Percentiles rank a stretch among this genome's conserved stretches.
Conservation (phyloP, 164 flowering plant species). For the Aristolochia californica region DNA sequence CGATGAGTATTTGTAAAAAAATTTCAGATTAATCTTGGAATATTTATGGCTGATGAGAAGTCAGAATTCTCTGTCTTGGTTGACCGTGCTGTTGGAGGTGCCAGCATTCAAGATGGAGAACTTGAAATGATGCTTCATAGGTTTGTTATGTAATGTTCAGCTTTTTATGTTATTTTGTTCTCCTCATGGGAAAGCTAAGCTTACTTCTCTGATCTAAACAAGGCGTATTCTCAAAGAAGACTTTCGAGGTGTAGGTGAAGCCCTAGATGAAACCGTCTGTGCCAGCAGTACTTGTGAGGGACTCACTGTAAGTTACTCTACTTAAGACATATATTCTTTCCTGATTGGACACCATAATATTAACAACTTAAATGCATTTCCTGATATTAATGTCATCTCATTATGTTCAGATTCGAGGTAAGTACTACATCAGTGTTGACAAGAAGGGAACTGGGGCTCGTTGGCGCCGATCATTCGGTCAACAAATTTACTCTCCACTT, state of each 20-base stretch:
- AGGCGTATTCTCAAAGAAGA: slow-evolving; percentile 64
- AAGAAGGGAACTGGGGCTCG: slow-evolving; percentile 46
- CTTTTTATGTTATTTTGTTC: slow-evolving; percentile 2
- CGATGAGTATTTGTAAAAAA: background rate
- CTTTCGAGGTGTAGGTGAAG: slow-evolving; percentile 59
- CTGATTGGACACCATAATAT: background rate
- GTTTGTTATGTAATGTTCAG: slow-evolving; percentile 15
- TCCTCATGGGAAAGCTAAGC: background rate
- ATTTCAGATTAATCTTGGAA: slow-evolving; percentile 77
- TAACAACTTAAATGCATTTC: too few species aligned
- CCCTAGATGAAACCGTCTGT: slow-evolving; percentile 74
- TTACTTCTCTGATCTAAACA: background rate
- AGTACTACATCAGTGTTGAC: slow-evolving; percentile 53
- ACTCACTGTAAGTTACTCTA: slow-evolving; percentile 38
- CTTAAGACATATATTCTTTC: background rate
- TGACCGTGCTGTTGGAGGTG: slow-evolving; percentile 80
- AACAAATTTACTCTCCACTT: slow-evolving; percentile 74
- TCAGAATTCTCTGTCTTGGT: slow-evolving; percentile 79
- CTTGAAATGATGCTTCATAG: slow-evolving; percentile 87
- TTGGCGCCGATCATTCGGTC: slow-evolving; percentile 73
- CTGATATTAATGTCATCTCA: background rate
- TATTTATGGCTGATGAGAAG: slow-evolving; percentile 38
- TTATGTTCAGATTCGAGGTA: slow-evolving; percentile 55
- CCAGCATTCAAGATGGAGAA: slow-evolving; percentile 76
- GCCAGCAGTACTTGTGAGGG: slow-evolving; percentile 44